phyloP scores from a whole-genome alignment of 768 basidiomycete species.

The Boletus sp. region DNA sequence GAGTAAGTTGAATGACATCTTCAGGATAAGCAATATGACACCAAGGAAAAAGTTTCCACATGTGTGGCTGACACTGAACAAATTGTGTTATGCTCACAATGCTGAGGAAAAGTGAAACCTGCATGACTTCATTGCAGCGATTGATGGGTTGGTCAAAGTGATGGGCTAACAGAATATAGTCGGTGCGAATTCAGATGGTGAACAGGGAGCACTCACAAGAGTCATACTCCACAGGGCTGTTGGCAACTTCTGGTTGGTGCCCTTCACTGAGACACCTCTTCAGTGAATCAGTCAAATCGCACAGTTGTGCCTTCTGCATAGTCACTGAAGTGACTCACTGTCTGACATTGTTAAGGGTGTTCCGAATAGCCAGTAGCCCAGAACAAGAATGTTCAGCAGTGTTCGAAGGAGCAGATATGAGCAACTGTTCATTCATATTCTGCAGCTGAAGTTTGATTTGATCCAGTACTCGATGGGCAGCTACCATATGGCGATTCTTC shows the following conservation, averaged over 20 bases:
- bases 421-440: neutral
- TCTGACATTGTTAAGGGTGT: neutral
- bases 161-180: neutral
- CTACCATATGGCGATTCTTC: neutral
- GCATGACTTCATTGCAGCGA: neutral
- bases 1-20: neutral
- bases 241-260: too few species aligned
- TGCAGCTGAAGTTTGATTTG: neutral
- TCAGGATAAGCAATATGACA: neutral
- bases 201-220: neutral
- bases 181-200: too few species aligned
- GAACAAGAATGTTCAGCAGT: neutral
- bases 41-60: neutral
- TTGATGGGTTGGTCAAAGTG: neutral
- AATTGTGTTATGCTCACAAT: neutral
- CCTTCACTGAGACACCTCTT: too few species aligned
- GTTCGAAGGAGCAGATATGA: neutral
- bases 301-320: neutral
- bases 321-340: neutral
- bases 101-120: neutral
- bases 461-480: neutral
- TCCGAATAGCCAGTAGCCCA: neutral
- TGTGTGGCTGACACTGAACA: neutral
- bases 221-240: neutral
- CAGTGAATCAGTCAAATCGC: too few species aligned